A percentile compares a stretch with the other conserved stretches of the same genome.
phyloP scores from a whole-genome alignment of 1,284 basidiomycete species.

The Pseudozyma tsukubaensis region DNA sequence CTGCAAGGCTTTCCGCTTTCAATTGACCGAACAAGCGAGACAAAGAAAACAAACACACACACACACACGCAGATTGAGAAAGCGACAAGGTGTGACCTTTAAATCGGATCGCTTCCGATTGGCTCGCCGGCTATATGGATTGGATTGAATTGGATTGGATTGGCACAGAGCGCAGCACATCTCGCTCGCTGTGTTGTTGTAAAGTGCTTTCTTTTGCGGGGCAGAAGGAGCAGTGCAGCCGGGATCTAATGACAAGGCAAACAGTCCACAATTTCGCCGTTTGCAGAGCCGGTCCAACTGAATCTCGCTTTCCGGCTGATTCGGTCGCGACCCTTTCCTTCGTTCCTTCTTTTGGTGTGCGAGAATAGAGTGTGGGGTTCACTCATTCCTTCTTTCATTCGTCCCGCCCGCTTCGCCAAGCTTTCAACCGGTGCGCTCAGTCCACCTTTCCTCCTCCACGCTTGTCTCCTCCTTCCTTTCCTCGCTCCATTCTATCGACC shows the following conservation, averaged over 20 bases:
- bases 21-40: background rate
- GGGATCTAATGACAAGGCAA: background rate
- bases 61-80: too few relatives aligned
- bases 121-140: too few relatives aligned
- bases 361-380: conserved; percentile 15
- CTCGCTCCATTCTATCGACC: background rate
- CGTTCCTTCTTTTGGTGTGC: background rate
- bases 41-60: too few relatives aligned
- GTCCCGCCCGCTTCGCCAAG: too few relatives aligned
- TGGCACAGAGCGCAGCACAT: conserved; percentile 4
- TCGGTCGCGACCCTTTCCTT: background rate
- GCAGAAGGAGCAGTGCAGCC: background rate
- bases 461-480: background rate
- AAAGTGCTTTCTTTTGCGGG: too few relatives aligned
- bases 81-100: too few relatives aligned
- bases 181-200: too few relatives aligned
- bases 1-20: background rate
- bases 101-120: too few relatives aligned
- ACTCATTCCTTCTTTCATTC: background rate
- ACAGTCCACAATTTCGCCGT: background rate
- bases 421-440: conserved; percentile 5
- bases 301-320: conserved; percentile 6
- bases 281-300: background rate
- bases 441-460: conserved; percentile 3
- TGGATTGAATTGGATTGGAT: conserved; percentile 1